Evolutionary conservation across 2,329 filamentous ascomycete genomes (phyloP), one percentile per base, ranked within the genome.

Genomic region (Cladosporium velox): DNA sequence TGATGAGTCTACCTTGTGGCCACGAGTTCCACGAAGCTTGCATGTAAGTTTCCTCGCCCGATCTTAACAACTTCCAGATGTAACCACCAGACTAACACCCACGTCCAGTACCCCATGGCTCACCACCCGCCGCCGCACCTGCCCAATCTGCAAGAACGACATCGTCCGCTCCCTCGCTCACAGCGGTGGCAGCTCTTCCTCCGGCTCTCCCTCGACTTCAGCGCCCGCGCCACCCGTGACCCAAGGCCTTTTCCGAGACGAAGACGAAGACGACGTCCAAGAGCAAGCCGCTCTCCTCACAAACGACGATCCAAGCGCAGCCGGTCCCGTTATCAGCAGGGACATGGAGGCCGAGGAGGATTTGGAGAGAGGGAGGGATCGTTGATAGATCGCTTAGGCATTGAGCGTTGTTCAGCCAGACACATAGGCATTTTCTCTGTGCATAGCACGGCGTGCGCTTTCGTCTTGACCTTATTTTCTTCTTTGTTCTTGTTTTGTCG

Each of bases 11-110:
- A 67, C 95, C 95, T 10, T 99, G 95, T 79, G 95, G 95, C 41
- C 95, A 99, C 77, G 95, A 99, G 75, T 99, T 98, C 79, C 95
- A 99, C 78, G 94, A 85, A 32, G 93, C 96, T 76, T 99, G 95
- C 93, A 98, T 99, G 61, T 64, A 49, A 64, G 61, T 57, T n/a
- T 93, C 8, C 41, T 11, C 41, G 7, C 41, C 41, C n/a, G 3
- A 90, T 93, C 90, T 58, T 52, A 21, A 55, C 52, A 55, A 55
- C 3, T 1, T 34, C 8, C 21, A 12, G 52, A 38, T 26, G 14
- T 35, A 59, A 32, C 30, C 34, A 34, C 63, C 64, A 30, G 60
- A 38, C 61, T 52, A 34, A 21, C 3, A 7, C 52, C 26, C 18
- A 38, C 30, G 70, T 97, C 93, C 60, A 64, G 61, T 76, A 98